Base-by-base conservation (phyloP, 1,284 basidiomycete genomes). In the Puccinia brachypodii region DNA sequence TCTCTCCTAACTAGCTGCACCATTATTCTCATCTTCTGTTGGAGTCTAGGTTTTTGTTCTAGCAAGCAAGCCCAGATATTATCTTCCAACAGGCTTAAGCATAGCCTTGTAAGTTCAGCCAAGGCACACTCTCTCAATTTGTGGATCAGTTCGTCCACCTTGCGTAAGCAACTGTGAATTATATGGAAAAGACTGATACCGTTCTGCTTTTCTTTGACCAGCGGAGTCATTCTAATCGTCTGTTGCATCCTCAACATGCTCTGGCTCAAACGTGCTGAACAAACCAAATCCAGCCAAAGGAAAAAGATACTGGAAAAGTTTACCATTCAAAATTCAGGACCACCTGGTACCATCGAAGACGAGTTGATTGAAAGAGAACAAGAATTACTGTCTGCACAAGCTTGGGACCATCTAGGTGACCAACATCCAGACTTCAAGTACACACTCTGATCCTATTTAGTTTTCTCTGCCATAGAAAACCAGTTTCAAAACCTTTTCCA, bases 351-450 rank as follows among this genome's bases (percentile, higher is more conserved):
- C n/a, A n/a, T n/a, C n/a, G n/a, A n/a, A n/a, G n/a, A n/a, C n/a
- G n/a, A n/a, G n/a, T n/a, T n/a, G n/a, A n/a, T n/a, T n/a, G n/a
- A n/a, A n/a, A 25, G n/a, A 11, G 64, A 68, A 28, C 64, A 68
- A n/a, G 64, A 68, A n/a, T 11, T n/a, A 22, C 28, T 68, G 28
- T 42, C 40, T n/a, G 38, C 36, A 68, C 38, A 68, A 36, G 73
- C 73, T 40, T 60, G 73, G 73, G 73, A 75, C n/a, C n/a, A 62
- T 28, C 58, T 75, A 19, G 73, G 73, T 11, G 73, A 75, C 40
- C 36, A 44, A 25, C 73, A 75, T 22, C 73, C 73, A 40, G 73
- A 75, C 40, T 75, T 56, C 31, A 22, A 75, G 40, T 75, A 75
- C 16, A 33, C 33, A 33, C 33, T 60, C 25, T 60, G 16, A 60